Evolutionary conservation across 1,139 yeast genomes (phyloP), one percentile per base, ranked within the genome.

Genomic region (Candida sp.): DNA sequence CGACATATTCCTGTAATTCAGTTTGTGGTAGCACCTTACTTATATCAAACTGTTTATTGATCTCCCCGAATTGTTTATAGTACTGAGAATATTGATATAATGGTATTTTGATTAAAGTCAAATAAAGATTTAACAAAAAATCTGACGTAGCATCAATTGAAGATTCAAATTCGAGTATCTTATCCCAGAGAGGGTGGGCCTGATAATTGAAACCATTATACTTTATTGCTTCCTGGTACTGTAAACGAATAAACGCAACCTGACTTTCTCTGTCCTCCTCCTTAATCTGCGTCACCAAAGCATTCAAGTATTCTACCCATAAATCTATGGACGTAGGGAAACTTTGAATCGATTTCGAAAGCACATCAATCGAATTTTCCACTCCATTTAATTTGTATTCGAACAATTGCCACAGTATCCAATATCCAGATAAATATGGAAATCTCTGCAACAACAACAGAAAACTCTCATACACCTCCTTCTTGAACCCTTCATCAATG

Each of bases 41-140:
- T 0, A 70, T 47, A 1, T 61, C 52, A 43, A 67, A 73, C 21
- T 62, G 57, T 40, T 70, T 66, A 37, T 63, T 64, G 9, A 79
- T 58, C 22, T 73, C 75, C 29, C 65, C 58, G 49, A 79, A 82
- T 30, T 71, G 70, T 40, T 75, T 75, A 52, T 75, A 81, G 56
- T 82, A 85, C 50, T 73, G 78, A 0, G 91, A 80, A 57, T 86
- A 85, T 52, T 84, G 87, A 60, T 86, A 85, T 30, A 84, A 61
- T 0, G 95, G 93, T 2, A 83, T 64, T 15, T 55, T 57, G 5
- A 80, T 64, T 7, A 82, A 63, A 41, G 66, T 63, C 34, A 71
- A 52, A 47, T 81, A 73, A 2, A 80, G 54, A 5, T 53, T 49
- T 5, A 74, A 53, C 5, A 75, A 57, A 33, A 53, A 51, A n/a